These are phyloP conservation scores for Salinomyces thailandicus DNA, from an alignment of 2,329 filamentous ascomycete species.

Conservation along the genomic window DNA sequence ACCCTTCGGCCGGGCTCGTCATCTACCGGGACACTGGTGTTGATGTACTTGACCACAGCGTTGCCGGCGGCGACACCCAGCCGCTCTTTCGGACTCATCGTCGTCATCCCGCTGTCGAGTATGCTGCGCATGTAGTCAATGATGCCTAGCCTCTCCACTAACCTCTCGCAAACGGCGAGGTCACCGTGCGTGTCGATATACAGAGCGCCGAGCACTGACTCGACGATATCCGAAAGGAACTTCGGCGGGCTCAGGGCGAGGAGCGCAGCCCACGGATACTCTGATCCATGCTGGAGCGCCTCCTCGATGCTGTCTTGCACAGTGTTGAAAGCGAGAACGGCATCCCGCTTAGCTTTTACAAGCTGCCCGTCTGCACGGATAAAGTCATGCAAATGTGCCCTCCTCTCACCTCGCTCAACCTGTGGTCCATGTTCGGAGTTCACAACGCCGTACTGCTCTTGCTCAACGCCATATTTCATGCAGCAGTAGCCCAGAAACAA, in stretches of 20 bases:
- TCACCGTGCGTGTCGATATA: slow-evolving; percentile 66
- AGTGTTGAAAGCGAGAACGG: slow-evolving; percentile 36
- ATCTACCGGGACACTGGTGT: background rate
- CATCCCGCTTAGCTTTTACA: slow-evolving; percentile 35
- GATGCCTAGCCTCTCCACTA: slow-evolving; percentile 57
- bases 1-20: background rate
- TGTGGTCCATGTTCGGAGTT: slow-evolving; percentile 4
- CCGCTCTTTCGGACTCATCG: slow-evolving; percentile 55
- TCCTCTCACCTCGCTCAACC: slow-evolving; percentile 1
- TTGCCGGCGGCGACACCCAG: slow-evolving; percentile 49
- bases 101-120: slow-evolving; percentile 45
- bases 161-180: slow-evolving; percentile 45
- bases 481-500: slow-evolving; percentile 69
- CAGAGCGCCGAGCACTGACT: slow-evolving; percentile 69
- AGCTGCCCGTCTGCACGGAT: slow-evolving; percentile 33
- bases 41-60: slow-evolving; percentile 45
- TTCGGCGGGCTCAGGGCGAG: slow-evolving; percentile 58
- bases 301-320: slow-evolving; percentile 41
- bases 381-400: slow-evolving; percentile 21
- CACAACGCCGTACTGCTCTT: slow-evolving; percentile 23
- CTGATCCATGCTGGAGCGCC: slow-evolving; percentile 39
- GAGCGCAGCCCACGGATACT: slow-evolving; percentile 71
- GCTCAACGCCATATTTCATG: slow-evolving; percentile 44
- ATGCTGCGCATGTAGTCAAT: slow-evolving; percentile 52
- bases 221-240: slow-evolving; percentile 73